phyloP scores from a whole-genome alignment of 106 monocot genomes.

The Dendrobium catenatum region DNA sequence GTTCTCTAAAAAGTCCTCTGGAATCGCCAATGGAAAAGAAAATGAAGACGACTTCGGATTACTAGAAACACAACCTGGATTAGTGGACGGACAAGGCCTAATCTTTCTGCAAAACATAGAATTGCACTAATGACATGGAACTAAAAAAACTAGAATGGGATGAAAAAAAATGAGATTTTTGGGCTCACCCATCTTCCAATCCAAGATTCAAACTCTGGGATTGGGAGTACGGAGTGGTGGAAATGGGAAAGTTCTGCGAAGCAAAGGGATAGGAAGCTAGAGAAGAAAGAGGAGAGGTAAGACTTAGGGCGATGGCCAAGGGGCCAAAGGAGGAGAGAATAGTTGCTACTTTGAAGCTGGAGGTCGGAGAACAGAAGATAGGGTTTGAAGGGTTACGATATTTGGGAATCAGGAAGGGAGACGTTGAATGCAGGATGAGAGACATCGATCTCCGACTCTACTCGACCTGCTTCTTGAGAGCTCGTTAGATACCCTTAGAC shows the following conservation, averaged over 20 bases:
- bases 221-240: constrained; percentile 68
- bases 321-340: constrained; percentile 53
- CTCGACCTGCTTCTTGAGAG: no score
- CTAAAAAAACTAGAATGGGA: neutral
- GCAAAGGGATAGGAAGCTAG: constrained; percentile 32
- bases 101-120: constrained; percentile 52
- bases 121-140: neutral
- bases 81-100: constrained; percentile 76
- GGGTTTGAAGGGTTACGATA: neutral
- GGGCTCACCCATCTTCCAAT: constrained; percentile 64
- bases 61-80: constrained; percentile 76
- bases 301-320: constrained; percentile 36
- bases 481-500: no score
- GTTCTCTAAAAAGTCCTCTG: constrained; percentile 33
- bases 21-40: constrained; percentile 60
- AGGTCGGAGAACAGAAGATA: neutral
- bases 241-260: constrained; percentile 10
- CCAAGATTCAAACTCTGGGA: constrained; percentile 53
- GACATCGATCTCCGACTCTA: neutral
- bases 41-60: constrained; percentile 89
- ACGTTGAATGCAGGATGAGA: neutral
- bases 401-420: neutral
- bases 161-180: neutral
- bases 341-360: neutral
- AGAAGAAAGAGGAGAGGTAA: constrained; percentile 44